A percentile compares a stretch with the other conserved stretches of the same genome.
Evolutionary conservation across 768 basidiomycete genomes (phyloP).

Genomic region (Leccinum longicurvipes): DNA sequence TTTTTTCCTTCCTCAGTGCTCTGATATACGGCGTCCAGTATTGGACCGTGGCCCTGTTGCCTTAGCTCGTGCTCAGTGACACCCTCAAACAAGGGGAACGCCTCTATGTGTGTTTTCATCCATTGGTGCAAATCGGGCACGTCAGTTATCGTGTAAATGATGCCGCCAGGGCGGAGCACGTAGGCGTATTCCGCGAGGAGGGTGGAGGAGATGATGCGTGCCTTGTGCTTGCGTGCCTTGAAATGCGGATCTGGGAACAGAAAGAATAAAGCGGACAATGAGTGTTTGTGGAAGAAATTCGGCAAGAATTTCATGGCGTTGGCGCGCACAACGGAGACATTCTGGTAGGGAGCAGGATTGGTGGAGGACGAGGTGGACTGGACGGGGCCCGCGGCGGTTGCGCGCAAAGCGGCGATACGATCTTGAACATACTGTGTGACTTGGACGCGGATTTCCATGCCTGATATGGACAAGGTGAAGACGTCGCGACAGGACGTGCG

Average conservation of each 20-base stretch:
- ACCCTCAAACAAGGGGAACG: conserved; percentile 82
- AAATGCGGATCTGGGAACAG: conserved; percentile 99
- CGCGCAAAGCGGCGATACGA: conserved; percentile 89
- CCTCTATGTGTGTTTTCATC: conserved; percentile 89
- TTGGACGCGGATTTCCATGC: conserved; percentile 95
- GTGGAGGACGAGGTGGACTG: conserved; percentile 23
- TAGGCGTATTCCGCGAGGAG: conserved; percentile 97
- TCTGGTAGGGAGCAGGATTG: conserved; percentile 60
- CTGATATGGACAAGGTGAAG: conserved; percentile 37
- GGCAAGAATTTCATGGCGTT: conserved; percentile 99
- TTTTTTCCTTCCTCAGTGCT: conserved; percentile 97
- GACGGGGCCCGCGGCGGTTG: conserved; percentile 39
- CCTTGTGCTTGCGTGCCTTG: conserved; percentile 97
- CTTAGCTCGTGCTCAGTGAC: conserved; percentile 74
- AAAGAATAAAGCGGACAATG: conserved; percentile 92
- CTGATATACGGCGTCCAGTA: conserved; percentile 78
- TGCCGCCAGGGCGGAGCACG: conserved; percentile 87
- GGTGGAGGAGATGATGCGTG: conserved; percentile 97
- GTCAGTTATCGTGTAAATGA: conserved; percentile 97
- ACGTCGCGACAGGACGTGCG: not conserved
- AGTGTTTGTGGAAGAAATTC: conserved; percentile 90
- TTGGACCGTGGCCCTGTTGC: conserved; percentile 68
- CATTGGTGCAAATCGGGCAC: conserved; percentile 91
- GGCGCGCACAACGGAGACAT: conserved; percentile 90
- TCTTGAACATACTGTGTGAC: conserved; percentile 96